These are phyloP conservation scores for Candida sp. DNA, from an alignment of 1,139 yeast species.

Conservation along the genomic window DNA sequence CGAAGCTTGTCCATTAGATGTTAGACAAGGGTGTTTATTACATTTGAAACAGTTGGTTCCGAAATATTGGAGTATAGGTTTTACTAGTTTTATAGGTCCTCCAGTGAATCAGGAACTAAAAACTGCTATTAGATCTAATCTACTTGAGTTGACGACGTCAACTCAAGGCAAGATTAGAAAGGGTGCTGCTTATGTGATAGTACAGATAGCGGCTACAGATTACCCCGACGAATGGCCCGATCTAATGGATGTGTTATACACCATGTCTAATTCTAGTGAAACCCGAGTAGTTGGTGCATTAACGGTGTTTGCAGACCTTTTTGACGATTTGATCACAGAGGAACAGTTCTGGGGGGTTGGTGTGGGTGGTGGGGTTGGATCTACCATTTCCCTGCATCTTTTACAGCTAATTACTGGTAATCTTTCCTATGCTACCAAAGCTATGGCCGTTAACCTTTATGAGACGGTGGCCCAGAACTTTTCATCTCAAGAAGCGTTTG, in stretches of 20 bases:
- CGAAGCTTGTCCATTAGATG: slow-evolving; percentile 20
- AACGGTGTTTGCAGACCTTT: slow-evolving; percentile 69
- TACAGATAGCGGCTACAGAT: slow-evolving; percentile 85
- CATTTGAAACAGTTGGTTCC: slow-evolving; percentile 71
- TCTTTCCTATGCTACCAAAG: slow-evolving; percentile 37
- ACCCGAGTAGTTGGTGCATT: slow-evolving; percentile 59
- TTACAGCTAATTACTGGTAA: slow-evolving; percentile 31
- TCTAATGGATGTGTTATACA: slow-evolving; percentile 49
- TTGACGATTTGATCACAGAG: slow-evolving; percentile 83
- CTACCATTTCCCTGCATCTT: slow-evolving; percentile 47
- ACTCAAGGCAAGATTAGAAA: slow-evolving; percentile 60
- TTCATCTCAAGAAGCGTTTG: slow-evolving; percentile 50
- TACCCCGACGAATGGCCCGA: slow-evolving; percentile 97
- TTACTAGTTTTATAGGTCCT: slow-evolving; percentile 71
- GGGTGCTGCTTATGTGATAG: slow-evolving; percentile 70
- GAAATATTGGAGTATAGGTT: slow-evolving; percentile 81
- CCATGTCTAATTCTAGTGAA: slow-evolving; percentile 30
- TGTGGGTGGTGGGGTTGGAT: slow-evolving; percentile 65
- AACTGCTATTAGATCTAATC: slow-evolving; percentile 40
- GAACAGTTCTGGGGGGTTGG: slow-evolving; percentile 82
- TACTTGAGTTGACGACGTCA: slow-evolving; percentile 48
- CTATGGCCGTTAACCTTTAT: slow-evolving; percentile 50
- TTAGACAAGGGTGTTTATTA: slow-evolving; percentile 66
- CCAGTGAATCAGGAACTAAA: slow-evolving; percentile 57
- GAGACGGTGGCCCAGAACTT: slow-evolving; percentile 51